A percentile compares a stretch with the other conserved stretches of the same genome.
phyloP scores from a whole-genome alignment of 2,329 filamentous ascomycete genomes.

The Chaetomiaceae sp. region DNA sequence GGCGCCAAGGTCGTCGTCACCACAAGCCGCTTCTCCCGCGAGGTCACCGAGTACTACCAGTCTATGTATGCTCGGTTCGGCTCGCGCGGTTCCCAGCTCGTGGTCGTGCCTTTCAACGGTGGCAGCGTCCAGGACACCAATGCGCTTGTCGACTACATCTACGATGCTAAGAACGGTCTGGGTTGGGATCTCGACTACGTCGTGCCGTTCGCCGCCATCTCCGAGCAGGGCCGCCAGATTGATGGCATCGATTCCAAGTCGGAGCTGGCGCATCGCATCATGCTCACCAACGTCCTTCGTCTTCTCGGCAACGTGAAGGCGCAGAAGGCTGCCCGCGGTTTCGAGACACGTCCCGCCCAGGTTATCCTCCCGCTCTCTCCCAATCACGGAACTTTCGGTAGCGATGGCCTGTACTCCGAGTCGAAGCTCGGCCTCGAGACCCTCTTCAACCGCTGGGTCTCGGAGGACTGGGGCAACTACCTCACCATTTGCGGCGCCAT shows the following conservation, averaged over 20 bases:
- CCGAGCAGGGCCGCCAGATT: slow-evolving; percentile 96
- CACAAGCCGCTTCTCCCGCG: slow-evolving; percentile 90
- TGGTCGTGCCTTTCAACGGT: slow-evolving; percentile 98
- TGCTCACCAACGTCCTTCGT: slow-evolving; percentile 94
- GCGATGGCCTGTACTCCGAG: slow-evolving; percentile 95
- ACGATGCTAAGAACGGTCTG: slow-evolving; percentile 90
- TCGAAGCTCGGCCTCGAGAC: slow-evolving; percentile 97
- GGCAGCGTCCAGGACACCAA: slow-evolving; percentile 98
- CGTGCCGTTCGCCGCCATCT: slow-evolving; percentile 93
- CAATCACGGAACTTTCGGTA: slow-evolving; percentile 97
- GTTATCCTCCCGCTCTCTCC: slow-evolving; percentile 93
- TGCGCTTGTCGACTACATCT: slow-evolving; percentile 91
- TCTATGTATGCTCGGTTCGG: slow-evolving; percentile 96
- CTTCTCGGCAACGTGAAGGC: slow-evolving; percentile 86
- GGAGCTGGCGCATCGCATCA: slow-evolving; percentile 95
- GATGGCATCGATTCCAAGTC: slow-evolving; percentile 96
- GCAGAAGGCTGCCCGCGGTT: slow-evolving; percentile 81
- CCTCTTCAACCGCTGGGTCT: slow-evolving; percentile 97
- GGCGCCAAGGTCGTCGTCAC: slow-evolving; percentile 96
- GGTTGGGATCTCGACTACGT: slow-evolving; percentile 98
- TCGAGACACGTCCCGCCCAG: slow-evolving; percentile 92
- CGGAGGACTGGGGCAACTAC: slow-evolving; percentile 95
- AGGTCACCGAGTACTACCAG: slow-evolving; percentile 99
- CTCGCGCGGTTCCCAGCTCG: slow-evolving; percentile 88
- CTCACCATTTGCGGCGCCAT: slow-evolving; percentile 97